These are phyloP conservation scores for Sesbania bispinosa DNA, from an alignment of 306 rosid genomes.

Conservation along the genomic window DNA sequence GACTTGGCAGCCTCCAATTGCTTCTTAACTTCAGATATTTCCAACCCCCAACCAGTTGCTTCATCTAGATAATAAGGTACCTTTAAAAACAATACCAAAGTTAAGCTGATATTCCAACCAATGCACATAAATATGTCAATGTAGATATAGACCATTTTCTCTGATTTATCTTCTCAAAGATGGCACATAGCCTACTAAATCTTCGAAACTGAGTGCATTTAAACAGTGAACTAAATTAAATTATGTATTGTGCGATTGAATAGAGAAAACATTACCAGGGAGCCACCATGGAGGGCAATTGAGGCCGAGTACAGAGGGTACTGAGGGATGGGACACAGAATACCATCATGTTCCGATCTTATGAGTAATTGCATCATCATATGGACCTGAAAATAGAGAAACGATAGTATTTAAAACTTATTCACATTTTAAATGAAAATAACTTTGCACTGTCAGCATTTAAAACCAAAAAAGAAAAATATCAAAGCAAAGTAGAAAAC, in stretches of 20 bases:
- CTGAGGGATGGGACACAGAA: conserved; percentile 94
- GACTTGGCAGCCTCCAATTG: conserved; percentile 76
- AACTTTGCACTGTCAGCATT: not conserved
- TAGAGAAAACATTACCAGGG: conserved; percentile 49
- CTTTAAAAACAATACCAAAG: conserved; percentile 33
- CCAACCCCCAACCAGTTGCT: conserved; percentile 87
- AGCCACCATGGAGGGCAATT: conserved; percentile 88
- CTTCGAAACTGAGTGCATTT: too few relatives aligned
- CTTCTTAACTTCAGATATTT: conserved; percentile 62
- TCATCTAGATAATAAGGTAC: conserved; percentile 91
- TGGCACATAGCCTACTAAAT: too few relatives aligned
- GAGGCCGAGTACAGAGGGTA: conserved; percentile 94
- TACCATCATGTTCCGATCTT: conserved; percentile 74
- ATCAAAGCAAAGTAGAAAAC: not conserved
- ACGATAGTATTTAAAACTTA: not conserved
- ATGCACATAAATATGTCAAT: not conserved
- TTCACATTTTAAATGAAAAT: not conserved
- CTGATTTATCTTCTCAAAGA: conserved; percentile 16
- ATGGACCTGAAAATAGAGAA: conserved; percentile 63
- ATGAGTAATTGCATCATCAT: conserved; percentile 84
- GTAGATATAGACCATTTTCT: not conserved
- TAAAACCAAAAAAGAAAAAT: conserved; percentile 1
- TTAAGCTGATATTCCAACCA: conserved; percentile 14
- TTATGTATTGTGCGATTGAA: not conserved
- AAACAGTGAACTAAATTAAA: conserved; percentile 1